These are phyloP conservation scores for Aegilops umbellulata DNA, from an alignment of 176 grass and related monocot genomes.

Conservation along the genomic window DNA sequence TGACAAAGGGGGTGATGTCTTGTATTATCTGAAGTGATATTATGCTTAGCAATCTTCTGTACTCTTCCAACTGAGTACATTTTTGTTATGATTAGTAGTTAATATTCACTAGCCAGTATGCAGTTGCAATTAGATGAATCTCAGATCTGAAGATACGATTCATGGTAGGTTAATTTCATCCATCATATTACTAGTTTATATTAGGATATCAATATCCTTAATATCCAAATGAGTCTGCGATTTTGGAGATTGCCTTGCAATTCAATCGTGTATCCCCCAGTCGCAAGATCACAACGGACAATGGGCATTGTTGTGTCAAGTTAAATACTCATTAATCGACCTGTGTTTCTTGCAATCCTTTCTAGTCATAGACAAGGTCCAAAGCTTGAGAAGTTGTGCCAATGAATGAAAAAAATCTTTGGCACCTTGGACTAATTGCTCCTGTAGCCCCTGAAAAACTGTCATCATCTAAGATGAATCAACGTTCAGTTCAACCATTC, in stretches of 20 bases:
- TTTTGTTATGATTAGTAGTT: not conserved
- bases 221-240: not conserved
- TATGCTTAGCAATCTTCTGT: not conserved
- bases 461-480: not conserved
- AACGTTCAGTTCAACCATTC: not conserved
- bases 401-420: not conserved
- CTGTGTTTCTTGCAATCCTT: not conserved
- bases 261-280: constrained; percentile 37
- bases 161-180: not conserved
- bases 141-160: not conserved
- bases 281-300: constrained; percentile 38
- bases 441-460: not conserved
- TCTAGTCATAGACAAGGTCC: not conserved
- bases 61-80: not conserved
- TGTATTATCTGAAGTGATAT: not conserved
- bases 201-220: not conserved
- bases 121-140: not conserved
- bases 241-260: constrained; percentile 25
- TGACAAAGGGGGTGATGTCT: not conserved
- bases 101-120: not conserved
- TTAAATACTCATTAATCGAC: not conserved
- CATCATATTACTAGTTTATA: not conserved
- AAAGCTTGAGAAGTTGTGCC: not conserved
- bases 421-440: not conserved
- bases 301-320: constrained; percentile 16